phyloP scores from a whole-genome alignment of 1,139 yeast species.

The Debaryomyces coudertii region DNA sequence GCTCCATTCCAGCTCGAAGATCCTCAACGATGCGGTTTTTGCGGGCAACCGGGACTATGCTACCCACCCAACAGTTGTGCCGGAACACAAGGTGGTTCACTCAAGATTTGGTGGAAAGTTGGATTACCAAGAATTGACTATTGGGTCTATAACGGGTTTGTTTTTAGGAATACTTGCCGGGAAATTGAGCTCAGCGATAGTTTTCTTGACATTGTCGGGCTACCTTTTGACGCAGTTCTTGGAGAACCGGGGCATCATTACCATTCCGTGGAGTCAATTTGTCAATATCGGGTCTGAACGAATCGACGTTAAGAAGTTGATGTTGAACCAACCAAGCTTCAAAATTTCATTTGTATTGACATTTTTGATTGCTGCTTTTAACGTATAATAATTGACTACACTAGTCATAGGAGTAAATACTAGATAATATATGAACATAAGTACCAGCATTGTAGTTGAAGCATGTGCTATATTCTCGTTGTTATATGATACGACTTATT shows the following conservation, averaged over 20 bases:
- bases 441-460: conserved; percentile 68
- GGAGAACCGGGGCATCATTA: conserved; percentile 58
- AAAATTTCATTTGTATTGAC: conserved; percentile 61
- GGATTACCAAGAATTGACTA: conserved; percentile 66
- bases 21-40: conserved; percentile 13
- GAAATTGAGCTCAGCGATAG: conserved; percentile 62
- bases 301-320: conserved; percentile 53
- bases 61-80: background rate
- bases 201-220: conserved; percentile 53
- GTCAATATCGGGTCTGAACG: conserved; percentile 49
- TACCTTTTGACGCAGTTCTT: conserved; percentile 61
- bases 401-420: conserved; percentile 59
- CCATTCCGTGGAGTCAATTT: conserved; percentile 50
- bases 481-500: background rate
- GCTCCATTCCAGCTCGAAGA: conserved; percentile 5
- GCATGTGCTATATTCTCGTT: background rate
- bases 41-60: background rate
- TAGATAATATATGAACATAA: conserved; percentile 86
- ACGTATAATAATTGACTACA: conserved; percentile 35
- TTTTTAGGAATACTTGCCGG: conserved; percentile 66
- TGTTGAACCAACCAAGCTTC: conserved; percentile 67
- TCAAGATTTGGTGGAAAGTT: conserved; percentile 41
- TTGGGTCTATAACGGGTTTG: conserved; percentile 70
- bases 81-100: conserved; percentile 6
- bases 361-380: conserved; percentile 66